Percentiles rank a stretch among this genome's conserved stretches.
Conservation (phyloP, 2,329 filamentous ascomycete genomes). For the Penicillium sp. region DNA sequence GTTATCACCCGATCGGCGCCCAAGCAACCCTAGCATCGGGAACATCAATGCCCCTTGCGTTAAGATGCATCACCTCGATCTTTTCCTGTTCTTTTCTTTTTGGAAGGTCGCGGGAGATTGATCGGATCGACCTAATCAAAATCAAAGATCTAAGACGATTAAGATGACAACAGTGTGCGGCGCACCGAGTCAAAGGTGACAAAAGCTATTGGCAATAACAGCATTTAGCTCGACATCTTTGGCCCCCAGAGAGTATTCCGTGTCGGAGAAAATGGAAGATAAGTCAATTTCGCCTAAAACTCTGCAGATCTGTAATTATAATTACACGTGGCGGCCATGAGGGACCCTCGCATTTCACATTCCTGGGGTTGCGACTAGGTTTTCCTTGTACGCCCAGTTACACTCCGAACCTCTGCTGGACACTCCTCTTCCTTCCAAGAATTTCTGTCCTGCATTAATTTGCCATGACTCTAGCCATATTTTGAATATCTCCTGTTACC, state of each 20-base stretch:
- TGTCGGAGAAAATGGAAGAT: neutral
- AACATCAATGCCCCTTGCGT: conserved; percentile 16
- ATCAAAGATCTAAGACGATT: neutral
- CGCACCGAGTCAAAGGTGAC: neutral
- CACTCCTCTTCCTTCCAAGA: conserved; percentile 4
- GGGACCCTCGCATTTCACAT: conserved; percentile 24
- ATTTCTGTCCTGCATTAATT: neutral
- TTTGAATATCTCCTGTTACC: neutral
- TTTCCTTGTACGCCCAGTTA: conserved; percentile 6
- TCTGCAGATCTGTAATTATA: neutral
- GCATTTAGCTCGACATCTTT: neutral
- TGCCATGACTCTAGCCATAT: neutral
- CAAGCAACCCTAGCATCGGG: conserved; percentile 1
- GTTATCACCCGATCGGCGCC: conserved; percentile 1
- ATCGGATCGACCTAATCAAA: neutral
- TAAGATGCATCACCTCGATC: conserved; percentile 12
- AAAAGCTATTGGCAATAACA: conserved; percentile 15
- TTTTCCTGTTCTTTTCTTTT: neutral
- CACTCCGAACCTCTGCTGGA: neutral
- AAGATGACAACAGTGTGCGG: neutral
- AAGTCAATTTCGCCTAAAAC: conserved; percentile 4
- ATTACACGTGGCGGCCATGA: conserved; percentile 29
- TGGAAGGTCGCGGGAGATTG: conserved; percentile 6
- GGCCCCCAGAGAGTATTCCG: neutral
- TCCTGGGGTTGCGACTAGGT: conserved; percentile 10